phyloP scores from a whole-genome alignment of 176 grass and related monocot species.

The Guadua angustifolia region DNA sequence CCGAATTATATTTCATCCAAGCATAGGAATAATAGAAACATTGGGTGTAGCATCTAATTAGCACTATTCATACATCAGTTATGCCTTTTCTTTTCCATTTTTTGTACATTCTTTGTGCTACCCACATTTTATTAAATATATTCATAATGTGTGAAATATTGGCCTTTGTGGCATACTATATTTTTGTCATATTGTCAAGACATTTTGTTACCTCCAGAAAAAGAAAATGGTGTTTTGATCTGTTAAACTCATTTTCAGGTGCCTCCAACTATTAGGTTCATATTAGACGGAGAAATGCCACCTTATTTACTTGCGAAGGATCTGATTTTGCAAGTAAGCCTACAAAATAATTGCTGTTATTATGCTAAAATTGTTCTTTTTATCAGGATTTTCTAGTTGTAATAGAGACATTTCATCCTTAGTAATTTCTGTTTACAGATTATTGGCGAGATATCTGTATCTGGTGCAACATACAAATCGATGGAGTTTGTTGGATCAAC shows the following conservation, averaged over 20 bases:
- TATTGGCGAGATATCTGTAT: conserved; percentile 87
- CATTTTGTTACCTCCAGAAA: background rate
- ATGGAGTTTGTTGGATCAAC: conserved; percentile 86
- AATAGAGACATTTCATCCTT: background rate
- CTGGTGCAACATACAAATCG: conserved; percentile 93
- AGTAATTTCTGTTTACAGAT: conserved; percentile 57
- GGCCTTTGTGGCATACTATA: background rate
- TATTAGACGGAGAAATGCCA: conserved; percentile 95
- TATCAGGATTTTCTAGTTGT: conserved; percentile 6
- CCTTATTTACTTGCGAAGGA: conserved; percentile 94
- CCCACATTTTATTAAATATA: background rate
- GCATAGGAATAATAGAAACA: background rate
- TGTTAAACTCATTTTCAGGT: conserved; percentile 65
- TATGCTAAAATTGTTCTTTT: background rate
- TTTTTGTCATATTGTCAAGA: background rate
- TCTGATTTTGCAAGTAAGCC: conserved; percentile 96
- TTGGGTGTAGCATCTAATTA: background rate
- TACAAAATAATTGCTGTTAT: conserved; percentile 8
- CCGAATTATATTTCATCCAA: background rate
- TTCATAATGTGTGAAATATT: background rate
- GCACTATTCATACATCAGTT: conserved; percentile 2
- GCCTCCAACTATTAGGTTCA: conserved; percentile 81
- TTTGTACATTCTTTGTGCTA: background rate
- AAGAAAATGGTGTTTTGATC: conserved; percentile 34
- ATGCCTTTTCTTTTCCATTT: background rate